phyloP scores from a whole-genome alignment of 2,329 filamentous ascomycete species.

The Coniochaeta pulveracea region DNA sequence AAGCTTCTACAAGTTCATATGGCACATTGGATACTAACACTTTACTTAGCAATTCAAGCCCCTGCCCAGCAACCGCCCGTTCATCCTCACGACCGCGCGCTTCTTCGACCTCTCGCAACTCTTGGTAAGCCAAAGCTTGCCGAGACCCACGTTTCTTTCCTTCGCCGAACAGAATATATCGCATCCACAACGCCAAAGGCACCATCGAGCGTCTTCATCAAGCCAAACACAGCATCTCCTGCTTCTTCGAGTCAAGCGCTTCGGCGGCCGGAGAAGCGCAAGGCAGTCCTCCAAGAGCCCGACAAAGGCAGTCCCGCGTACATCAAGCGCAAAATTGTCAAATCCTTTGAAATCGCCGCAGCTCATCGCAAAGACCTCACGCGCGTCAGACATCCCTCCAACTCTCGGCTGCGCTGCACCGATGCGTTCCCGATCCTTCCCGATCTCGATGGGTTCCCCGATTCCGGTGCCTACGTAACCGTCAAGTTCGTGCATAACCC shows the following conservation, averaged over 20 bases:
- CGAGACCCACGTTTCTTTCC: slow-evolving; percentile 77
- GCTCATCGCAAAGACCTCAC: slow-evolving; percentile 40
- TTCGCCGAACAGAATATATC: slow-evolving; percentile 94
- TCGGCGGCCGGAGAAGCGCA: slow-evolving; percentile 31
- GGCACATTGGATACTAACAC: not conserved
- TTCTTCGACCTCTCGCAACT: slow-evolving; percentile 73
- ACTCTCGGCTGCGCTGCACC: slow-evolving; percentile 45
- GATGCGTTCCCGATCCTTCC: slow-evolving; percentile 52
- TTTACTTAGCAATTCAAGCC: slow-evolving; percentile 64
- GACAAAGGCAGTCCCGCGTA: slow-evolving; percentile 51
- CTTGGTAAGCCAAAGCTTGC: slow-evolving; percentile 73
- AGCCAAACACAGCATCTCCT: slow-evolving; percentile 11
- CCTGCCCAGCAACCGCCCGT: slow-evolving; percentile 58
- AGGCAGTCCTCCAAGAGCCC: slow-evolving; percentile 32
- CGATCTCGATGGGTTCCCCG: slow-evolving; percentile 57
- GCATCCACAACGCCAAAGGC: slow-evolving; percentile 41
- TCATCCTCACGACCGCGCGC: slow-evolving; percentile 73
- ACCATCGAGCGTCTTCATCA: slow-evolving; percentile 26
- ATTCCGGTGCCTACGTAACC: slow-evolving; percentile 57
- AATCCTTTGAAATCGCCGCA: slow-evolving; percentile 45
- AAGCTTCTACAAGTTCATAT: not conserved
- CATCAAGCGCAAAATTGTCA: slow-evolving; percentile 58
- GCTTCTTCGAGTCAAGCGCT: slow-evolving; percentile 16
- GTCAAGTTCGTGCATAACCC: slow-evolving; percentile 60
- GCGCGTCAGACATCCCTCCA: slow-evolving; percentile 43